Base-by-base conservation (phyloP, 2,329 filamentous ascomycete genomes). In the Aspergillus fijiensis region DNA sequence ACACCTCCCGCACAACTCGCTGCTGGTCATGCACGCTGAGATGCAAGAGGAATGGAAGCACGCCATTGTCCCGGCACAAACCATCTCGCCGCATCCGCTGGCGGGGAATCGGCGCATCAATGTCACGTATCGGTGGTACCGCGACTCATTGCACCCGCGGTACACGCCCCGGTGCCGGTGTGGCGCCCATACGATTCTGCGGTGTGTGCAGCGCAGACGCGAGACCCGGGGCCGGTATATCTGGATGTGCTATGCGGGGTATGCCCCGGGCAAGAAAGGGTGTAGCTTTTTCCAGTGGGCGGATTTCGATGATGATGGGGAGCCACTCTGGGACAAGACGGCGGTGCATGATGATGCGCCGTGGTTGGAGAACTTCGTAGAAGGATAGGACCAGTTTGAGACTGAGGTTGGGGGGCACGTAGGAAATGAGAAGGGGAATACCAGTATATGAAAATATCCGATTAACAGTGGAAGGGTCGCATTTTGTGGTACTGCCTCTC, bases 41-140 rank as follows among this genome's bases (percentile, higher is more conserved):
- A 98, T 96, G 91, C 94, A 98, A 72, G 94, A 98, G 72, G 89
- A 90, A 71, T 98, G 92, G 92, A 98, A 97, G 74, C 95, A 99
- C 74, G 85, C 86, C 65, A 90, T 99, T 49, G 82, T 87, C 0
- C 90, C 92, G 0, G 88, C 90, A 0, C 81, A 83, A 52, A 86
- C 88, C 4, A 90, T 98, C 60, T 89, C 92, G 62, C 91, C 92
- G 1, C 95, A 99, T 73, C 91, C 93, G 0, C 73, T 96, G 1
- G 85, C 93, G 0, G 89, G 89, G 0, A 92, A 87, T 67, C 88
- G 86, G 64, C 84, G 95, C 47, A 93, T 99, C 68, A 98, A 98
- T 72, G 85, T 99, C 72, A 99, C 95, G 0, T 99, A 97, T 75
- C 87, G 95, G 6, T 88, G 91, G 77, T 98, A 96, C 75, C 88